Evolutionary conservation across 371 early-diverging fungal genomes (phyloP), one percentile per base, ranked within the genome.

Genomic region (Mortierella sp.): DNA sequence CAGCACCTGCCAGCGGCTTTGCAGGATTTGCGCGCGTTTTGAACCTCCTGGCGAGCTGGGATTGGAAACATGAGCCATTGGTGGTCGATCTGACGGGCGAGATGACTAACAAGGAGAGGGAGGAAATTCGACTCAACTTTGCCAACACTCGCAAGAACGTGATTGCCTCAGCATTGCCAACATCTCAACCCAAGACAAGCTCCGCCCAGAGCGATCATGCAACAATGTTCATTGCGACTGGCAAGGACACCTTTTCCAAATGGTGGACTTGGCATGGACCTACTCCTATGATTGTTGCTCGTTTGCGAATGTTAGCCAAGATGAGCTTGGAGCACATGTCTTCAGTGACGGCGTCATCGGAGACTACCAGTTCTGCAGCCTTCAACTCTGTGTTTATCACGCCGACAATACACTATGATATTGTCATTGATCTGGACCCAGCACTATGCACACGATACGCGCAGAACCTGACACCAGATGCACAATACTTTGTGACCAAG

Each of bases 21-120:
- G 68, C 86, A 7, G 97, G 94, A 4, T 93, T 95, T 76, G 63
- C 87, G 12, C 89, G 95, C 51, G 88, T 89, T 3, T 69, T 97
- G 67, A 81, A 81, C 37, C 69, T 95, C 34, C 62, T 97, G 52
- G 82, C 88, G 12, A 66, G 68, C 5, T 94, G 91, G 89, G 87
- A 90, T 63, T 95, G 92, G 91, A 79, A 83, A 53, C 81, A 81
- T 34, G 90, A 90, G 44, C 87, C 94, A 8, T 73, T 96, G 53
- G 83, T 92, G 25, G 92, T 95, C 0, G 93, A 95, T 74, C 82
- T 93, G 52, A 87, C 89, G 51, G 83, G 82, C 21, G 90, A 88
- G 46, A 73, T 86, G 76, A 80, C 83, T 7, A 41, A 68, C 21
- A 80, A 68, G 55, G 79, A 82, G 44, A 80, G 84, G 24, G 83